Evolutionary conservation across 106 monocot species (phyloP), one percentile per base, ranked within the genome.

Genomic region (Acanthochlamys bracteata): DNA sequence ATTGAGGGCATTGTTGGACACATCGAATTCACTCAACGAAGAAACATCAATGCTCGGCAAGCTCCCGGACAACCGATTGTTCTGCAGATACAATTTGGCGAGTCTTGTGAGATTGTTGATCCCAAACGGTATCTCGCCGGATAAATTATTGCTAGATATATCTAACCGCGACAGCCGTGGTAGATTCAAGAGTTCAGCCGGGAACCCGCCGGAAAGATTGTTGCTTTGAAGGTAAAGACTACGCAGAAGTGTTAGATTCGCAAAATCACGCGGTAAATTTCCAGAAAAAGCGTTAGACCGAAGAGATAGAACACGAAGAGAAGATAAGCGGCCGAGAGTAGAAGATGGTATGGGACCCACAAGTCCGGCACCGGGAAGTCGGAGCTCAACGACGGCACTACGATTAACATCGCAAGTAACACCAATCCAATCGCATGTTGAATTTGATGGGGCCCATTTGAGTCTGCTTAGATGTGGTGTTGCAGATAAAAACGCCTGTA

Each of bases 281-380:
- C 94, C 94, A 52, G 66, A 60, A 63, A 95, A 76, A 43, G 41
- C 45, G 71, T 95, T 95, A 70, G 71, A 73, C 46, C 86, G 86
- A 68, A 95, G 90, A 27, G 86, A 90, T 66, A 95, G 69, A 52
- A 95, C 79, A 24, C 75, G 83, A 51, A 95, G 90, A 46, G 46
- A 53, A 40, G 56, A 43, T 61, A 95, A 82, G 4, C 52, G 65
- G 63, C 81, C 76, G 53, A 94, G 72, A 17, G 81, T 81, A 17
- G 41, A 25, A 45, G 78, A 51, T 0, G 84, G 84, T 55, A 89
- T 68, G 41, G 75, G 69, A 25, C 89, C 89, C 15, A 74, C 60
- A 53, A 89, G 84, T n/a, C 84, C 89, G 20, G 69, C 67, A 23
- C 70, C 89, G 66, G 89, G 89, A 21, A 89, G 89, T 54, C 78